Evolutionary conservation across 768 basidiomycete species (phyloP), one percentile per base, ranked within the genome.

Genomic region (Trametes meyenii): DNA sequence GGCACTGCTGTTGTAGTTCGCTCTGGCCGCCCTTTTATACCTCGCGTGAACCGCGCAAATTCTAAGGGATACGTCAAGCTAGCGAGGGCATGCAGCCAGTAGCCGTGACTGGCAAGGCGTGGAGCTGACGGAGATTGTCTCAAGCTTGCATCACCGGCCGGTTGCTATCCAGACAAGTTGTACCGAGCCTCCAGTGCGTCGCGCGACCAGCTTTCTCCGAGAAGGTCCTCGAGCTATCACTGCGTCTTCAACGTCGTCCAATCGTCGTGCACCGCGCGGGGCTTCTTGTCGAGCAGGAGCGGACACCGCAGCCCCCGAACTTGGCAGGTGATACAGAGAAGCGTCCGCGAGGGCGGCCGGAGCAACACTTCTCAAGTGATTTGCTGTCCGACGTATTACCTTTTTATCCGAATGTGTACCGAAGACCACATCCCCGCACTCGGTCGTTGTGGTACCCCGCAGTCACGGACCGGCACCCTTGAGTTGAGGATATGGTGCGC

Each of bases 361-460:
- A 39, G 16, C 23, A 17, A 13, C 11, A 38, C 11, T 50, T 50
- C 56, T n/a, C 56, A 44, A 26, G 56, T 43, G 48, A 49, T 24
- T 39, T 17, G 29, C 49, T 16, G 38, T 48, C 62, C 62, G 62
- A 63, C 56, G 36, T 63, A 63, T 58, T 43, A 36, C 62, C 62
- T 19, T 40, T 58, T 58, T 35, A 49, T 54, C 62, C 62, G 62
- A 63, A 55, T 36, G 56, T 58, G 62, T 35, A 63, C 62, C 62
- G 62, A 63, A 63, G 40, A 12, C 33, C 21, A 40, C 24, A 23
- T n/a, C 56, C 51, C 44, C 55, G 33, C 39, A 38, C 49, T 16
- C 45, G 8, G 43, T 2, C 43, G 44, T 40, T 57, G 55, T 39
- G 61, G 55, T 43, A 55, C 61, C 55, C 61, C 61, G 19, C 51